Conservation (phyloP, 305 asterid genomes). For the Caryopteris hybrid region DNA sequence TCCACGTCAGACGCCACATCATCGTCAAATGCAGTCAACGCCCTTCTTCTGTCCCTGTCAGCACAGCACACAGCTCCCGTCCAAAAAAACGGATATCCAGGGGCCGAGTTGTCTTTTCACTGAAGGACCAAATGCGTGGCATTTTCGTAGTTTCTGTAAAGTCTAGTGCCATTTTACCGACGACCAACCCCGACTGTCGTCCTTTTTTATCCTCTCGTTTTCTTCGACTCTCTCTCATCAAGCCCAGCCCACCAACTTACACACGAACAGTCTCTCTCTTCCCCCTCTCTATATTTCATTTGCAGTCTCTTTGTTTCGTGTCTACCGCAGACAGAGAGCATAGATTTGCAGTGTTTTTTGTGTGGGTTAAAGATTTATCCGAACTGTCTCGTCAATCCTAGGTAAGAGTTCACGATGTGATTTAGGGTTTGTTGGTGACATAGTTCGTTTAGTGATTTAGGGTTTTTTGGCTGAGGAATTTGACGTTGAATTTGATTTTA, state of each 20-base stretch:
- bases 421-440: background rate
- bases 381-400: background rate
- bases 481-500: conserved; percentile 16
- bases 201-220: conserved; percentile 13
- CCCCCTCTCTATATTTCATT: conserved; percentile 13
- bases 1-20: conserved; percentile 24
- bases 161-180: background rate
- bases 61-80: conserved; percentile 18
- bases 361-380: background rate
- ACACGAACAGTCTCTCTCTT: conserved; percentile 1
- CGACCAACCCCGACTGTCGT: background rate
- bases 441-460: background rate
- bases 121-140: conserved; percentile 8
- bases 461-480: conserved; percentile 2
- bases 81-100: conserved; percentile 27
- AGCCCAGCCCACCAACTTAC: background rate
- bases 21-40: conserved; percentile 25
- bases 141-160: background rate
- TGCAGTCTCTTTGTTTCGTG: conserved; percentile 2
- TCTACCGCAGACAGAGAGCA: background rate
- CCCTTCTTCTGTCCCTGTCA: conserved; percentile 25
- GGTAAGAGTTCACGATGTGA: conserved; percentile 1
- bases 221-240: conserved; percentile 16
- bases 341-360: conserved; percentile 4
- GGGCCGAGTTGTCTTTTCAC: conserved; percentile 41